Base-by-base conservation (phyloP, 441 rosid species). In the Omphalea diandra region DNA sequence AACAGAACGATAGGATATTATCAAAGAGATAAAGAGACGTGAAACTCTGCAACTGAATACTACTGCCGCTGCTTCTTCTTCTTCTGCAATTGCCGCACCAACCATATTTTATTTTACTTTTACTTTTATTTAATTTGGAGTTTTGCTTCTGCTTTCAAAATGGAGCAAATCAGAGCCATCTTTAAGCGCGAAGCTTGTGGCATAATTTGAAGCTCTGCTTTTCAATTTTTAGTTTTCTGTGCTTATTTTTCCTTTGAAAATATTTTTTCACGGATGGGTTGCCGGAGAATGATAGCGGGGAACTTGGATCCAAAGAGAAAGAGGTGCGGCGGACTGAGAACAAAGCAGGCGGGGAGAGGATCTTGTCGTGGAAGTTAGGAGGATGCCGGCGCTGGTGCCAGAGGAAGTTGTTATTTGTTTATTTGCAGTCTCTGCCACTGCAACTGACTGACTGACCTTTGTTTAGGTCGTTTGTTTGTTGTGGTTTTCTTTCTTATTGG, bases 361-460 rank as follows among this genome's bases (percentile, higher is more conserved):
- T 94, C 99, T 63, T 94, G 99, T 87, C 87, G 99, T 43, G 98
- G 99, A 65, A 94, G 99, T 88, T 94, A 94, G 97, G 57, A 66
- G 17, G 5, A 22, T 2, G 14, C 1, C 1, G 31, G 1, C n/a
- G 20, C 49, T 14, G 15, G 2, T n/a, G n/a, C n/a, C n/a, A 20
- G n/a, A 50, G 38, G 44, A 40, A 50, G 9, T 52, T 68, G n/a
- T 26, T 54, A 12, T 38, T 60, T 60, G 44, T 14, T 52, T 22
- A 15, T 52, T 52, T 52, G 56, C 31, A 22, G 56, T 52, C 15
- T 22, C 12, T 5, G 14, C 29, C 5, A 26, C 54, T 44, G 54
- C 26, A 41, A 15, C 73, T 32, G 20, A 10, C 73, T 32, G 20
- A 10, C 44, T 61, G 38, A 47, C 18, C 22, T 17, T 32, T 38